phyloP scores from a whole-genome alignment of 2,329 filamentous ascomycete species.

The Cordyceps farinosa region DNA sequence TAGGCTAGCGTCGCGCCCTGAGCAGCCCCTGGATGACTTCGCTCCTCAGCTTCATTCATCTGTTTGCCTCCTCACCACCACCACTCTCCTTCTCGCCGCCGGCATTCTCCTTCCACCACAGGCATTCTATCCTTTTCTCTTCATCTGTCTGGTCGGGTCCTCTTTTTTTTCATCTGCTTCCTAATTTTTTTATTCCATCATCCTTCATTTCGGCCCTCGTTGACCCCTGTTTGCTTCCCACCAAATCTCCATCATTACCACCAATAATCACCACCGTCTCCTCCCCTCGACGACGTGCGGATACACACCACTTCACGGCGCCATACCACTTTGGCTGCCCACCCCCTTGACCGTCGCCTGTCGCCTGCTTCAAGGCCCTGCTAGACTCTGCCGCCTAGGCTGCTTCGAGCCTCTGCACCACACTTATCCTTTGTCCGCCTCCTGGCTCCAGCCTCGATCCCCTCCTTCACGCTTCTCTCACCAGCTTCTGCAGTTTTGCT shows the following conservation, averaged over 20 bases:
- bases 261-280: slow-evolving; percentile 14
- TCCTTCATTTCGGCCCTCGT: not conserved
- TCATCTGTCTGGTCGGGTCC: slow-evolving; percentile 1
- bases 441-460: slow-evolving; percentile 14
- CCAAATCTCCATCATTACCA: slow-evolving; percentile 13
- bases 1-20: slow-evolving; percentile 1
- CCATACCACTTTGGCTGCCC: slow-evolving; percentile 7
- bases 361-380: slow-evolving; percentile 1
- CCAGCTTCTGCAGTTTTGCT: slow-evolving; percentile 14
- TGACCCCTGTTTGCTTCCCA: slow-evolving; percentile 13
- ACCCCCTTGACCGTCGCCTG: slow-evolving; percentile 9
- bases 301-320: slow-evolving; percentile 7
- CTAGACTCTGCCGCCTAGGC: slow-evolving; percentile 10
- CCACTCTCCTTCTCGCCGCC: not conserved
- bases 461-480: slow-evolving; percentile 15
- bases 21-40: slow-evolving; percentile 11
- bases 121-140: slow-evolving; percentile 7
- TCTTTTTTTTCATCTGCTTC: not conserved
- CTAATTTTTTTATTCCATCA: not conserved
- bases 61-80: not conserved
- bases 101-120: not conserved
- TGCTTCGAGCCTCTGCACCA: slow-evolving; percentile 15
- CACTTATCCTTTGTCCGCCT: slow-evolving; percentile 12
- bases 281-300: slow-evolving; percentile 1
- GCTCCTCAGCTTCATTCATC: slow-evolving; percentile 13